Conservation (phyloP, 768 basidiomycete genomes). For the Candolleomyces aberdarensis region DNA sequence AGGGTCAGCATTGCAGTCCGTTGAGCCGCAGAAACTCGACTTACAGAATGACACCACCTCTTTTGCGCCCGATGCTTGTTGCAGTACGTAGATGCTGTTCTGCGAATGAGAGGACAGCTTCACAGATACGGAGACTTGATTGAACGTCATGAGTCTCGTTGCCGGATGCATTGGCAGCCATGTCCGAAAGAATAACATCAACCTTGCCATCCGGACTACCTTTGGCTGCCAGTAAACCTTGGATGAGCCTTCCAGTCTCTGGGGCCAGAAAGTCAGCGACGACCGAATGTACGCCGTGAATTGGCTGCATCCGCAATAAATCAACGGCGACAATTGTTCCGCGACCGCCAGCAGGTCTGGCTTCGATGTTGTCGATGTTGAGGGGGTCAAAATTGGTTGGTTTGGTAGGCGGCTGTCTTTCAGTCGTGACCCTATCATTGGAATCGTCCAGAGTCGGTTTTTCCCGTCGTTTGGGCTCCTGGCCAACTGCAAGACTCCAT, state of each 20-base stretch:
- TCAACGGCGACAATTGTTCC: slow-evolving; percentile 77
- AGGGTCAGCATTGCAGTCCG: slow-evolving; percentile 5
- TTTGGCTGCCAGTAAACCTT: slow-evolving; percentile 25
- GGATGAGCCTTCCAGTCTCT: slow-evolving; percentile 43
- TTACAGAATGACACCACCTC: slow-evolving; percentile 59
- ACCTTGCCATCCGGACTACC: slow-evolving; percentile 41
- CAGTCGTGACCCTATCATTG: not conserved
- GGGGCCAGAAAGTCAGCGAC: slow-evolving; percentile 76
- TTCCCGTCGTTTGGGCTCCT: not conserved
- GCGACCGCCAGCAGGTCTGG: slow-evolving; percentile 19
- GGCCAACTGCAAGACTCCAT: not conserved
- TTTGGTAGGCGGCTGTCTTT: slow-evolving; percentile 7
- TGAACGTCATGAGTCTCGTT: slow-evolving; percentile 63
- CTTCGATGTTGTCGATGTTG: slow-evolving; percentile 32
- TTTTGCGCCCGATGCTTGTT: slow-evolving; percentile 36
- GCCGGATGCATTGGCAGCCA: slow-evolving; percentile 84
- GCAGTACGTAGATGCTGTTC: slow-evolving; percentile 47
- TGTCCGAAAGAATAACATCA: slow-evolving; percentile 86
- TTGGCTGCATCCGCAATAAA: slow-evolving; percentile 65
- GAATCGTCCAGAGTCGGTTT: no score
- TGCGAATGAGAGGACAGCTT: slow-evolving; percentile 71
- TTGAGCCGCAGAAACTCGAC: slow-evolving; percentile 17
- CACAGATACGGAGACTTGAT: slow-evolving; percentile 68
- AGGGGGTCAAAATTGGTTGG: slow-evolving; percentile 37
- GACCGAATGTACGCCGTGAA: slow-evolving; percentile 70